Percentiles rank a stretch among this genome's conserved stretches.
Conservation (phyloP, 805 yeast genomes). For the Cyberlindnera bimundalis region DNA sequence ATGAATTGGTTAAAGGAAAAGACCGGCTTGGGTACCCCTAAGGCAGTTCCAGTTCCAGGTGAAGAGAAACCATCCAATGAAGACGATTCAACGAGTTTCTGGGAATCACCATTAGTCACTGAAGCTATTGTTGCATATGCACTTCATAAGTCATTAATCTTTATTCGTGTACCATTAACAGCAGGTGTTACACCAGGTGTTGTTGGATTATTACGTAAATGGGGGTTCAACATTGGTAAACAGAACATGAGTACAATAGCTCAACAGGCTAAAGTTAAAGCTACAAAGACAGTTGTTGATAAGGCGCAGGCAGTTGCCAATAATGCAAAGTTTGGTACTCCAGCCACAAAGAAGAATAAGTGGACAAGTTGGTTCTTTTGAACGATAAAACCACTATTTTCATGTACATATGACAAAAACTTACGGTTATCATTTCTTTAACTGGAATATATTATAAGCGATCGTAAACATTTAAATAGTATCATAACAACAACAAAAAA, state of each 20-base stretch:
- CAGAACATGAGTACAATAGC: slow-evolving; percentile 42
- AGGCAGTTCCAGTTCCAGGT: slow-evolving; percentile 22
- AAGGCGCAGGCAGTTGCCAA: slow-evolving; percentile 38
- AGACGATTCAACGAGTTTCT: slow-evolving; percentile 18
- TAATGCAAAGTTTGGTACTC: slow-evolving; percentile 49
- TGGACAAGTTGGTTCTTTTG: slow-evolving; percentile 62
- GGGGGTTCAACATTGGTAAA: slow-evolving; percentile 79
- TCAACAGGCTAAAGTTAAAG: slow-evolving; percentile 31
- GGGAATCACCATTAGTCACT: slow-evolving; percentile 54
- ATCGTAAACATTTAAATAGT: slow-evolving; percentile 2
- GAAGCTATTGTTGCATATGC: slow-evolving; percentile 92
- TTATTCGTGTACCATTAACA: slow-evolving; percentile 82
- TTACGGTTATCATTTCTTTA: not conserved
- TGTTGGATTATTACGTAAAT: slow-evolving; percentile 57
- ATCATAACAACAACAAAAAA: slow-evolving; percentile 1
- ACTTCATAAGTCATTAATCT: slow-evolving; percentile 80
- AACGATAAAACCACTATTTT: slow-evolving; percentile 3
- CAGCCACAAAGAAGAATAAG: slow-evolving; percentile 47
- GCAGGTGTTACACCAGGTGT: slow-evolving; percentile 88
- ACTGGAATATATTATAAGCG: not conserved
- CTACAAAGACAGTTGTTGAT: slow-evolving; percentile 27
- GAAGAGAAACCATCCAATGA: slow-evolving; percentile 9
- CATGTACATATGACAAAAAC: slow-evolving; percentile 1
- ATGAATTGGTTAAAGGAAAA: slow-evolving; percentile 39
- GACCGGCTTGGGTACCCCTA: slow-evolving; percentile 51